These are phyloP conservation scores for Eustoma russellianum DNA, from an alignment of 257 asterid species.

Conservation along the genomic window DNA sequence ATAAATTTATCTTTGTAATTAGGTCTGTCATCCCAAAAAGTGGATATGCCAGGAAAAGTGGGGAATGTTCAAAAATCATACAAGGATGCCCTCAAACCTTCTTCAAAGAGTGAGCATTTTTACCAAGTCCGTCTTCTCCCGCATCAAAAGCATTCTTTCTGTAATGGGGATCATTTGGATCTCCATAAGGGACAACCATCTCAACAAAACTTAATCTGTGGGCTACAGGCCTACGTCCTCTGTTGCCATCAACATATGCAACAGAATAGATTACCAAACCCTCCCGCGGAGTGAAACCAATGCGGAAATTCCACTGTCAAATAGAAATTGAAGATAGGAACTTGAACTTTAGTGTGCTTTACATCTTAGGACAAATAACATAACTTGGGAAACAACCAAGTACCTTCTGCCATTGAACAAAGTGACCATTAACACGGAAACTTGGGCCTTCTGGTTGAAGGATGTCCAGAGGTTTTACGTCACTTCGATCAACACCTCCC, in stretches of 20 bases:
- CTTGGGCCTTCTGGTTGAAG: slow-evolving; percentile 99
- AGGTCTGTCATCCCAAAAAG: not conserved
- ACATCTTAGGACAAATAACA: not conserved
- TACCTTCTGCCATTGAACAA: slow-evolving; percentile 98
- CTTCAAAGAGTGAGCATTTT: slow-evolving; percentile 92
- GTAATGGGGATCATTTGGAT: slow-evolving; percentile 97
- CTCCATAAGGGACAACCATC: slow-evolving; percentile 99
- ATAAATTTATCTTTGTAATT: slow-evolving; percentile 6
- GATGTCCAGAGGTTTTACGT: slow-evolving; percentile 80
- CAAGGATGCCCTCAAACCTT: slow-evolving; percentile 31
- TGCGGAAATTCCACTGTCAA: slow-evolving; percentile 89
- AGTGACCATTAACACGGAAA: slow-evolving; percentile 68
- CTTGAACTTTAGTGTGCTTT: slow-evolving; percentile 1
- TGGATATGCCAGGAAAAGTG: not conserved
- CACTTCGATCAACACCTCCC: slow-evolving; percentile 96
- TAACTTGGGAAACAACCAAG: slow-evolving; percentile 6
- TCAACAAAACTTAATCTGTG: slow-evolving; percentile 97
- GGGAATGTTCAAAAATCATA: not conserved
- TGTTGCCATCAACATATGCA: slow-evolving; percentile 93
- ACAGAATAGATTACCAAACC: slow-evolving; percentile 95
- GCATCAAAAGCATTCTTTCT: slow-evolving; percentile 98
- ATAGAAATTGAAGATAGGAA: slow-evolving; percentile 7
- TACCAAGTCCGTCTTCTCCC: slow-evolving; percentile 98
- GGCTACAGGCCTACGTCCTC: slow-evolving; percentile 94
- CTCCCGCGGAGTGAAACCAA: slow-evolving; percentile 96